phyloP scores from a whole-genome alignment of 495 filamentous ascomycete genomes.

The Annulohypoxylon stygium region DNA sequence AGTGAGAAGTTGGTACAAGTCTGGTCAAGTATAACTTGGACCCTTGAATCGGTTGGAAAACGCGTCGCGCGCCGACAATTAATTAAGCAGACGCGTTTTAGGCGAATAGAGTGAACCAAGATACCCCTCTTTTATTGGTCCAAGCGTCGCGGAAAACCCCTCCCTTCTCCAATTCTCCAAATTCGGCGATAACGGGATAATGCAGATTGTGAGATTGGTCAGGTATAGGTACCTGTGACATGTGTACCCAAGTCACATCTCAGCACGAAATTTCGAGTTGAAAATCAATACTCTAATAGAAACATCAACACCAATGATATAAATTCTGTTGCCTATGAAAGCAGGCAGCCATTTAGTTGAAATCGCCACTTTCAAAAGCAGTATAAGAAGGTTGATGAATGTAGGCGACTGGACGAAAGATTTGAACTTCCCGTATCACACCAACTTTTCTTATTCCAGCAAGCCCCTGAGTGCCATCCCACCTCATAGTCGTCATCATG shows the following conservation, averaged over 20 bases:
- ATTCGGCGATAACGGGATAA: slow-evolving; percentile 30
- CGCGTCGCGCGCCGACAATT: slow-evolving; percentile 42
- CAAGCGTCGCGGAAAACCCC: slow-evolving; percentile 1
- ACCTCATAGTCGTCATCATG: slow-evolving; percentile 28
- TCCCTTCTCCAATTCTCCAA: slow-evolving; percentile 40
- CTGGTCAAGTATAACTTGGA: slow-evolving; percentile 4
- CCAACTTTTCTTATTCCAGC: neutral
- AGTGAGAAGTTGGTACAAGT: slow-evolving; percentile 20
- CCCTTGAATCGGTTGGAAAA: slow-evolving; percentile 24
- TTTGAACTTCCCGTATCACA: slow-evolving; percentile 1
- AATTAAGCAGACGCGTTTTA: slow-evolving; percentile 32
- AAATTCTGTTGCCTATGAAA: slow-evolving; percentile 37
- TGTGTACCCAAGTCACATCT: slow-evolving; percentile 2
- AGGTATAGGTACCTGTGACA: too few species aligned
- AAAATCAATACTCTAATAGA: slow-evolving; percentile 13
- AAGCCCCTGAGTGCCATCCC: slow-evolving; percentile 28
- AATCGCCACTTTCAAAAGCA: neutral
- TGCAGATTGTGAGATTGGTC: slow-evolving; percentile 13
- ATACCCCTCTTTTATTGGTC: slow-evolving; percentile 35
- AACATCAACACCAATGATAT: slow-evolving; percentile 28
- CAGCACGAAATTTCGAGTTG: neutral
- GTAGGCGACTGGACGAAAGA: neutral
- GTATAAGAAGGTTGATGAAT: slow-evolving; percentile 7
- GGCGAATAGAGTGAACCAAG: slow-evolving; percentile 12
- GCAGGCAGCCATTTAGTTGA: slow-evolving; percentile 25